Percentiles rank a stretch among this genome's conserved stretches.
phyloP scores from a whole-genome alignment of 257 asterid genomes.

The Nicotiana tabacum region DNA sequence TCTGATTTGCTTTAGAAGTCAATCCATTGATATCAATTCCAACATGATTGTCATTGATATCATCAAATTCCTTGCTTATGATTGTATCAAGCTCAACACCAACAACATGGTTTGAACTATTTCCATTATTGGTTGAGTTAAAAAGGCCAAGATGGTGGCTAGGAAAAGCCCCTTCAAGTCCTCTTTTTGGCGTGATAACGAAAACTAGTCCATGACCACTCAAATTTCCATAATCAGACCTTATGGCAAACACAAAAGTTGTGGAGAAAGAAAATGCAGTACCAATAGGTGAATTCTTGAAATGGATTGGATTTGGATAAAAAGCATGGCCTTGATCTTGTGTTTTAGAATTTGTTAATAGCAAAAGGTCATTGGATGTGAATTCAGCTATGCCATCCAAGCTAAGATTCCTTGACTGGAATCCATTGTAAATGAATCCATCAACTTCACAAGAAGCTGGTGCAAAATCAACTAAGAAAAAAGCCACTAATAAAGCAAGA shows the following conservation, averaged over 20 bases:
- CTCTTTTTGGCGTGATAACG: constrained; percentile 44
- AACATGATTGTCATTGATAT: constrained; percentile 49
- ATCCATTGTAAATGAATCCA: constrained; percentile 46
- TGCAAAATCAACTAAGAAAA: constrained; percentile 1
- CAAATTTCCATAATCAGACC: constrained; percentile 29
- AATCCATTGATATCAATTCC: constrained; percentile 50
- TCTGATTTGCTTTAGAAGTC: constrained; percentile 12
- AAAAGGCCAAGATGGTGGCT: constrained; percentile 52
- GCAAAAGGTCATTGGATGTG: constrained; percentile 36
- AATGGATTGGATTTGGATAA: constrained; percentile 33
- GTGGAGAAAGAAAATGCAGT: constrained; percentile 49
- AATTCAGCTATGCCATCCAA: constrained; percentile 54
- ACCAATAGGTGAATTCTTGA: constrained; percentile 37
- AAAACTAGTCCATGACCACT: constrained; percentile 62
- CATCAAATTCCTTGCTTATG: constrained; percentile 31
- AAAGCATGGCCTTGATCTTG: constrained; percentile 50
- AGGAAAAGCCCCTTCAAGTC: constrained; percentile 30
- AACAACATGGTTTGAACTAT: constrained; percentile 38
- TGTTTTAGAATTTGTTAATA: constrained; percentile 37
- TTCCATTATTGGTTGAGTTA: constrained; percentile 42
- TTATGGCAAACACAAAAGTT: constrained; percentile 47
- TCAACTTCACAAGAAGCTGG: constrained; percentile 9
- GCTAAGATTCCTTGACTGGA: constrained; percentile 31
- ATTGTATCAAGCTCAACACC: constrained; percentile 63
- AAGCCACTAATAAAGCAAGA: constrained; percentile 1